Evolutionary conservation across 805 yeast species (phyloP), one percentile per base, ranked within the genome.

Genomic region (Cyberlindnera nakhonratchasimensis): DNA sequence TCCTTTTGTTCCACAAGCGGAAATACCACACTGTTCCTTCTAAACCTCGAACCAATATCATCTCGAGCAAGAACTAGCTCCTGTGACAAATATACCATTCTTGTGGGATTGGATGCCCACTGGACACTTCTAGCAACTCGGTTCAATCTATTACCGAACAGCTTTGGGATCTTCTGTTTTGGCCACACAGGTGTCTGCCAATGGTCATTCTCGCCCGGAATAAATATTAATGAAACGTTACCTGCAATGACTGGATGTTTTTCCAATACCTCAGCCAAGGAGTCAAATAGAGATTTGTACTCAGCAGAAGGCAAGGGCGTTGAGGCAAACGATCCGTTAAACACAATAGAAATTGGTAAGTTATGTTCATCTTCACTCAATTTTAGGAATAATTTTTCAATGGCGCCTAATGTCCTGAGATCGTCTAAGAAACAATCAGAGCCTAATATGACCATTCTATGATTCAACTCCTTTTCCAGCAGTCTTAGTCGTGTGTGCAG

Each of bases 191-290:
- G 70, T 1, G 93, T 77, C 26, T 81, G 80, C 97, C 98, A 93
- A 0, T 96, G 96, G 63, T 93, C 99, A 52, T 87, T 85, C 31
- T 79, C 77, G 1, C 99, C 98, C 0, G 98, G 97, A 1, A 91
- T 67, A 45, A 93, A 76, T 1, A 88, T 65, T 22, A 93, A 62
- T 39, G 82, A 79, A 22, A 84, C 71, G 6, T 65, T 57, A 7
- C 65, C 57, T 12, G 79, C 65, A 6, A 88, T 62, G 4, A 61
- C 57, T 0, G 87, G 84, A 52, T 67, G 85, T 36, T 73, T 69
- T 9, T 81, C 74, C 16, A 93, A 56, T 2, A 87, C 54, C 3
- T 71, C 68, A 0, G 95, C 91, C 13, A 93, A 67, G 3, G 78
- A 68, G 54, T 90, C 96, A 63, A 93, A 90, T 20, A 75, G 65